Evolutionary conservation across 768 basidiomycete genomes (phyloP), one percentile per base, ranked within the genome.

Genomic region (Mycena albidolilacea): DNA sequence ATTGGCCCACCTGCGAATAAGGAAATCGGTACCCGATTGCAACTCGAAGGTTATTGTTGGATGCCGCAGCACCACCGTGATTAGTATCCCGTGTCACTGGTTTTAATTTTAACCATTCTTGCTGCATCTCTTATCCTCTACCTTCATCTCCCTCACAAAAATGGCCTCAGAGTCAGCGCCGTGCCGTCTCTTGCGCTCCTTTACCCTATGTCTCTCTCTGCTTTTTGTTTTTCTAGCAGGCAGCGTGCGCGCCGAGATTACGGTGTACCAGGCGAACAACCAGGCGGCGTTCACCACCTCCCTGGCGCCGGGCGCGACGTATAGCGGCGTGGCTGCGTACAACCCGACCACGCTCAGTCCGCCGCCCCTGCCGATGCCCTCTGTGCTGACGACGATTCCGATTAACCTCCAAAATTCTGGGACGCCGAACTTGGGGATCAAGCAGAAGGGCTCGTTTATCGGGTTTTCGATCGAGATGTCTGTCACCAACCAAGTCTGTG

Each of bases 391-490:
- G 1, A 79, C 84, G 43, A 90, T 91, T 78, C 75, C 74, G 23
- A 77, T 91, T 6, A 84, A 87, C 68, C 78, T 92, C 44, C 80
- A 83, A 43, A 78, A 79, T 72, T 79, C 78, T 15, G 82, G 80
- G 10, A 80, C 82, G 9, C 60, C 75, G 3, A 83, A 81, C 12
- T 74, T 83, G 2, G 86, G 86, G 7, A 84, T 86, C 37, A 73
- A 76, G 9, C 84, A 85, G 65, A 78, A 76, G 44, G 86, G 84
- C 44, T 77, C 80, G 3, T 86, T 87, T 70, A 79, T 90, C 61
- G 91, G 91, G 0, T 92, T 92, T 74, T 88, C 86, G 0, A 84
- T 92, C 46, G 91, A 92, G 80, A 85, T 91, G 82, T 90, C 88
- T 17, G 88, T 92, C 6, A 86, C 87, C 3, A 87, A 88, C 70